phyloP scores from a whole-genome alignment of 225 moss, liverwort and hornwort species.

The Polytrichum commune region DNA sequence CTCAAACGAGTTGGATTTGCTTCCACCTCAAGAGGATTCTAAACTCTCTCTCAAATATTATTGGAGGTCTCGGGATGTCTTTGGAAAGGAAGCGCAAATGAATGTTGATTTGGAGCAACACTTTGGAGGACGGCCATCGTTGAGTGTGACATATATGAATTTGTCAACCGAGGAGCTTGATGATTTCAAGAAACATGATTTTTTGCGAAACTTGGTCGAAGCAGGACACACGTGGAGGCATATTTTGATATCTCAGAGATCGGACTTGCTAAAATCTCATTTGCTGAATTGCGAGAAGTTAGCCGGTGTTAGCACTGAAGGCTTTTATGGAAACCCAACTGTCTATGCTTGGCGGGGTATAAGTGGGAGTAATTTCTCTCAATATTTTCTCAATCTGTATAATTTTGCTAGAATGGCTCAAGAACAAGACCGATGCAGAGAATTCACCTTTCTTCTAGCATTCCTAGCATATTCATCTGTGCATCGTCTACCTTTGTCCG shows the following conservation, averaged over 20 bases:
- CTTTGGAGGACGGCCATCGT: not conserved
- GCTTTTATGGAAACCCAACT: slow-evolving; percentile 4
- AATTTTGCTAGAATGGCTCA: not conserved
- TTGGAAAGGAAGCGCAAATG: slow-evolving; percentile 26
- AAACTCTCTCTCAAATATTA: slow-evolving; percentile 10
- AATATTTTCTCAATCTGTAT: slow-evolving; percentile 3
- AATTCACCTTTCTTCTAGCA: slow-evolving; percentile 5
- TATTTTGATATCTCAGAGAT: not conserved
- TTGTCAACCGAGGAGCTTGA: slow-evolving; percentile 1
- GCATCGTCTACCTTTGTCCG: not conserved
- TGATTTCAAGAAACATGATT: not conserved
- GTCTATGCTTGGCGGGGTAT: slow-evolving; percentile 8
- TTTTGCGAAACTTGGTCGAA: slow-evolving; percentile 13
- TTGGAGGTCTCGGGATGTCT: slow-evolving; percentile 22
- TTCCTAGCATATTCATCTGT: slow-evolving; percentile 5
- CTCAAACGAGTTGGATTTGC: not conserved
- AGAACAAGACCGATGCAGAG: not conserved
- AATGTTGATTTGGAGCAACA: not conserved
- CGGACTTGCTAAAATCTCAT: not conserved
- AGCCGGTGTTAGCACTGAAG: not conserved
- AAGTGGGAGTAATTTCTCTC: not conserved
- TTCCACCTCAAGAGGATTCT: not conserved
- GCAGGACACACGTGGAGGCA: slow-evolving; percentile 10
- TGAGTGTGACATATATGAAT: not conserved
- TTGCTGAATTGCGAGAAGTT: not conserved